phyloP scores from a whole-genome alignment of 352 stramenopile species.

The Pythium scleroteichum region DNA sequence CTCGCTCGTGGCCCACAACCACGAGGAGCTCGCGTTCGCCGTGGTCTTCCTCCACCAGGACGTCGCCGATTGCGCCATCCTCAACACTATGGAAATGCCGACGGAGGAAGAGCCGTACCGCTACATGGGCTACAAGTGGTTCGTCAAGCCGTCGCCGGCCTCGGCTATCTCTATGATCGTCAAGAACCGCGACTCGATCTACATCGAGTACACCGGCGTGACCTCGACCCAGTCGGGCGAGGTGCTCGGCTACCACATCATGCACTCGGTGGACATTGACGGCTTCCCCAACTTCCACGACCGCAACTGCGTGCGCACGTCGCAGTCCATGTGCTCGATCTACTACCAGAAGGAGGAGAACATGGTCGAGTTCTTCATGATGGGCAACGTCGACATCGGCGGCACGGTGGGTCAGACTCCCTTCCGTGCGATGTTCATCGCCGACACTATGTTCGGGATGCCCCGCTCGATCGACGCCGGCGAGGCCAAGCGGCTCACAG shows the following conservation, averaged over 20 bases:
- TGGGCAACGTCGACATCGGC: conserved; percentile 31
- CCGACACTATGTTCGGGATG: conserved; percentile 44
- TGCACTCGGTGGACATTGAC: conserved; percentile 33
- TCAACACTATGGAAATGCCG: conserved; percentile 52
- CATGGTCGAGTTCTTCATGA: conserved; percentile 51
- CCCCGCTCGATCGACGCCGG: conserved; percentile 45
- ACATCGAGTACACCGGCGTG: conserved; percentile 51
- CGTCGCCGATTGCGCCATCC: conserved; percentile 51
- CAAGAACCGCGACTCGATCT: conserved; percentile 50
- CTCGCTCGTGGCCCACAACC: conserved; percentile 44
- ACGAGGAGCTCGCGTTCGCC: conserved; percentile 48
- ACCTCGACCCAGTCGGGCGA: conserved; percentile 41
- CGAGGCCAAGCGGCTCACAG: conserved; percentile 45
- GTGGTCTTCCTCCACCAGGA: conserved; percentile 58
- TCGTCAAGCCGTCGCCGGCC: conserved; percentile 41
- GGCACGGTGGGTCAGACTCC: conserved; percentile 22
- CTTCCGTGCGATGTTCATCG: conserved; percentile 33
- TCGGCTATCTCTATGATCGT: conserved; percentile 27
- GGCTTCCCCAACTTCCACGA: conserved; percentile 42
- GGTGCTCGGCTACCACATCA: conserved; percentile 55
- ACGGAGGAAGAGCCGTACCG: conserved; percentile 44
- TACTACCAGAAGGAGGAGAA: conserved; percentile 54
- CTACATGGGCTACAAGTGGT: conserved; percentile 59
- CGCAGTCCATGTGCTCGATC: conserved; percentile 48
- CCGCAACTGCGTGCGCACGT: conserved; percentile 42